Conservation (phyloP, 2,329 filamentous ascomycete species). For the Penicillium sp. region DNA sequence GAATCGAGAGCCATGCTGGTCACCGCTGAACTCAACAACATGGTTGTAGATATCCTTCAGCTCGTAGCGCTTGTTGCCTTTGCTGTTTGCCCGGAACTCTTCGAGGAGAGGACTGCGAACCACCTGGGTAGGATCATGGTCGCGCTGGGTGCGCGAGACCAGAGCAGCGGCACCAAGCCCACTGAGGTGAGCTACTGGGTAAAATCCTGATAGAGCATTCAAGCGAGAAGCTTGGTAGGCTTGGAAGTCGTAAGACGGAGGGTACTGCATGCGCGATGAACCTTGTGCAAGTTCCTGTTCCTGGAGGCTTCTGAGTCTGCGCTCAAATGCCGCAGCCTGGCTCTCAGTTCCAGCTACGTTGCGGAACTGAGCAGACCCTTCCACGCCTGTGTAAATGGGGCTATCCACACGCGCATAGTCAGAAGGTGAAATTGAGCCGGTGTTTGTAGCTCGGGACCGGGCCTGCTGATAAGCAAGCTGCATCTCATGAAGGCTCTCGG, state of each 20-base stretch:
- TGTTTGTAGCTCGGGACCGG: conserved; percentile 44
- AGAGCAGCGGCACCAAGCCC: conserved; percentile 35
- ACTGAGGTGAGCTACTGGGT: conserved; percentile 34
- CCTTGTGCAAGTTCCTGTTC: conserved; percentile 38
- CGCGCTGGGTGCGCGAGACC: conserved; percentile 50
- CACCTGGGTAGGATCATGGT: conserved; percentile 60
- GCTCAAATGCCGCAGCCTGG: conserved; percentile 49
- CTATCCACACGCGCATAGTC: conserved; percentile 49
- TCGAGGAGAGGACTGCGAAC: conserved; percentile 72
- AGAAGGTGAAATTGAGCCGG: conserved; percentile 47
- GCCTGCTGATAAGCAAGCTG: conserved; percentile 41
- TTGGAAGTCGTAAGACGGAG: conserved; percentile 35
- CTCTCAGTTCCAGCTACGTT: conserved; percentile 43
- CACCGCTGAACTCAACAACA: conserved; percentile 91
- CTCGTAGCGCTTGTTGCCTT: conserved; percentile 73
- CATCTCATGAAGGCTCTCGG: conserved; percentile 32
- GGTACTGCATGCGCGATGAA: conserved; percentile 32
- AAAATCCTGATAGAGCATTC: conserved; percentile 39
- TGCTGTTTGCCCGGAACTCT: conserved; percentile 73
- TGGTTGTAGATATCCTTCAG: conserved; percentile 85
- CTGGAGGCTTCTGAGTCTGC: conserved; percentile 50
- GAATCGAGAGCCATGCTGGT: conserved; percentile 92
- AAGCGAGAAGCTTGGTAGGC: conserved; percentile 33
- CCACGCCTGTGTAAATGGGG: conserved; percentile 47
- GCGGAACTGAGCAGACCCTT: conserved; percentile 48